Evolutionary conservation across 1,284 basidiomycete species (phyloP).

Genomic region (Paramarasmius palmivorus): DNA sequence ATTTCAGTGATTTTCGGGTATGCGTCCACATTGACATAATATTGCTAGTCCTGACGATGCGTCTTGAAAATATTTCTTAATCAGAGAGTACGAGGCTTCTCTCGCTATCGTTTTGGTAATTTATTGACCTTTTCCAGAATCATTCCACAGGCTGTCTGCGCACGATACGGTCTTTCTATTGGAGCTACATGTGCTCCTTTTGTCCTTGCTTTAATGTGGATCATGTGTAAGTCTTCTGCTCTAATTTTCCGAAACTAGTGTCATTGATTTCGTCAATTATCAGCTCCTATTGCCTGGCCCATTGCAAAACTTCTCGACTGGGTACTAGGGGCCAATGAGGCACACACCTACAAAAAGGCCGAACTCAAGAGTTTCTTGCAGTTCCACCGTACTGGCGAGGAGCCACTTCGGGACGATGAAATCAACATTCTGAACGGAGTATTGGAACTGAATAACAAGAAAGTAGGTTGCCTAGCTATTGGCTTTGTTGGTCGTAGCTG

Average conservation of each 20-base stretch:
- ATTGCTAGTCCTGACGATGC: not conserved
- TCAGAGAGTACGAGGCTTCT: conserved; percentile 46
- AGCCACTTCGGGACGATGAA: conserved; percentile 88
- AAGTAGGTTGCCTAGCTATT: conserved; percentile 19
- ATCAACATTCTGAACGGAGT: conserved; percentile 89
- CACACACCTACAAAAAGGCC: conserved; percentile 87
- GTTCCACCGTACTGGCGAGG: conserved; percentile 84
- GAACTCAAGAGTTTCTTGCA: conserved; percentile 93
- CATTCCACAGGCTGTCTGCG: conserved; percentile 87
- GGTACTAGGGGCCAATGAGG: conserved; percentile 71
- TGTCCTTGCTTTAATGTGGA: conserved; percentile 79
- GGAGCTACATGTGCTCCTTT: conserved; percentile 87
- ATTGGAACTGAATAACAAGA: conserved; percentile 83
- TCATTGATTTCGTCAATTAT: conserved; percentile 3
- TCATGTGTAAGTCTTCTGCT: conserved; percentile 55
- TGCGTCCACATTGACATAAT: not conserved
- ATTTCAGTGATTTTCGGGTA: conserved; percentile 79
- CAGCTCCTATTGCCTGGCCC: conserved; percentile 86
- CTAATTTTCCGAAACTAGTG: not conserved
- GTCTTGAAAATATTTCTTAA: conserved; percentile 1
- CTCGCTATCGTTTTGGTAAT: not conserved
- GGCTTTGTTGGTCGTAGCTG: too few species aligned
- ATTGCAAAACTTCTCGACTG: conserved; percentile 86
- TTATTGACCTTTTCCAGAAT: conserved; percentile 48
- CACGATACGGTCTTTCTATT: conserved; percentile 87